Percentiles rank a stretch among this genome's conserved stretches.
phyloP scores from a whole-genome alignment of 306 rosid genomes.

The Carpinus viminea region DNA sequence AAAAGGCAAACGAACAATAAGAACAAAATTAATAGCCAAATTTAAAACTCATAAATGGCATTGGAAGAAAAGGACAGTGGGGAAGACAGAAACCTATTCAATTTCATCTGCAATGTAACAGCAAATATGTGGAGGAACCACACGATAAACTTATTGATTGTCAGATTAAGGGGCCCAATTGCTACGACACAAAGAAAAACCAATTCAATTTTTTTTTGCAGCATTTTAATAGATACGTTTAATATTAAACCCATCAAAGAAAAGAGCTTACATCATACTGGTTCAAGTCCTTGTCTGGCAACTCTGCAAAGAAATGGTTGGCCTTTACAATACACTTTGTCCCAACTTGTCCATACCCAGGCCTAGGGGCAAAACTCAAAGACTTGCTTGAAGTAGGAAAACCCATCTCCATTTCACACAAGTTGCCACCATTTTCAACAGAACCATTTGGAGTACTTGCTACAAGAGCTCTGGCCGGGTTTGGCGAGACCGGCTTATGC shows the following conservation, averaged over 20 bases:
- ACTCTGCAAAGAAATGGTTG: constrained; percentile 95
- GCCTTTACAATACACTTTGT: constrained; percentile 92
- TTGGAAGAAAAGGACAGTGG: constrained; percentile 45
- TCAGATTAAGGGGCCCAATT: constrained; percentile 49
- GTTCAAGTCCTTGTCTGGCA: constrained; percentile 96
- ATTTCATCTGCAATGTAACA: constrained; percentile 33
- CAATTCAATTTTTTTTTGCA: constrained; percentile 19
- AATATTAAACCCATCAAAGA: constrained; percentile 22
- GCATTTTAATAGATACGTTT: constrained; percentile 12
- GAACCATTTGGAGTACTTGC: constrained; percentile 33
- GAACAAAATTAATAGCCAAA: constrained; percentile 51
- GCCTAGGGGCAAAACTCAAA: constrained; percentile 76
- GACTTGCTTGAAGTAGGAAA: constrained; percentile 86
- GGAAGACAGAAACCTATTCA: constrained; percentile 42
- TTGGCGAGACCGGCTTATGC: constrained; percentile 34
- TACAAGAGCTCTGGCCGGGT: constrained; percentile 27
- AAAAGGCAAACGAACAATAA: constrained; percentile 44
- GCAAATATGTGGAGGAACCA: constrained; percentile 38
- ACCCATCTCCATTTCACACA: constrained; percentile 57
- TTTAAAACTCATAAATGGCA: constrained; percentile 50
- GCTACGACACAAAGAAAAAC: constrained; percentile 20
- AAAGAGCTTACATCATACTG: constrained; percentile 88
- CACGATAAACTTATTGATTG: constrained; percentile 41
- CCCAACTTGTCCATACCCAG: constrained; percentile 93
- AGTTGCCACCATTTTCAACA: constrained; percentile 47